Evolutionary conservation across 2,329 filamentous ascomycete genomes (phyloP), one percentile per base, ranked within the genome.

Genomic region (Coleophoma eucalyptorum): DNA sequence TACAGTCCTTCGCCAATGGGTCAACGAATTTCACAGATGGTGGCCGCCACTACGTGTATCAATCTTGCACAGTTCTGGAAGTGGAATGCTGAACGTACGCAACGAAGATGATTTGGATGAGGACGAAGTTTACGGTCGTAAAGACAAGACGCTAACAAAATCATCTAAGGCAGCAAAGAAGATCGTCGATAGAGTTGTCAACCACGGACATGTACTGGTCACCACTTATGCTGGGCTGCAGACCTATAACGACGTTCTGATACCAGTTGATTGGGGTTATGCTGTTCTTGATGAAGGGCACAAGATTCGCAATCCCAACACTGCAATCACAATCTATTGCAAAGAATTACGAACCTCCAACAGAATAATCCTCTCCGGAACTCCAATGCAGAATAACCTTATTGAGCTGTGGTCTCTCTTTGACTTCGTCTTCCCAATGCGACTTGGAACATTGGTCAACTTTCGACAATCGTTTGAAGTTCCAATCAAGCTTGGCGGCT

Each of bases 41-140:
- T 99, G 95, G 95, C 94, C 94, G n/a, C 87, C 94, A n/a, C 75
- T 99, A 32, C 83, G 95, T 40, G 94, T 99, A 5, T 96, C 92
- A 0, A 97, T 99, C 55, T 69, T 99, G 45, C 94, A 99, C 66
- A 90, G 90, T 1, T 97, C 94, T 4, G 94, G 94, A 3, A 97
- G 91, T 66, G 95, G 94, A 16, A 97, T 99, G 93, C 74, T 97
- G 48, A 91, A 96, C 57, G 75, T 95, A 20, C 76, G 75, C 33
- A 76, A 78, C 46, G 89, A 93, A 67, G 81, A 81, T 31, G 68
- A 63, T 19, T 65, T 74, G n/a, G 67, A 83, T 63, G 71, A 83
- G 68, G 69, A 81, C 59, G 69, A 74, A 15, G 74, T 76, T 49
- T 75, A 80, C 60, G 66, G 60, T 43, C 62, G 57, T 50, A 52